Percentiles rank a stretch among this genome's conserved stretches.
These are phyloP conservation scores for Pichia norvegensis DNA, from an alignment of 1,139 yeast genomes.

Conservation along the genomic window DNA sequence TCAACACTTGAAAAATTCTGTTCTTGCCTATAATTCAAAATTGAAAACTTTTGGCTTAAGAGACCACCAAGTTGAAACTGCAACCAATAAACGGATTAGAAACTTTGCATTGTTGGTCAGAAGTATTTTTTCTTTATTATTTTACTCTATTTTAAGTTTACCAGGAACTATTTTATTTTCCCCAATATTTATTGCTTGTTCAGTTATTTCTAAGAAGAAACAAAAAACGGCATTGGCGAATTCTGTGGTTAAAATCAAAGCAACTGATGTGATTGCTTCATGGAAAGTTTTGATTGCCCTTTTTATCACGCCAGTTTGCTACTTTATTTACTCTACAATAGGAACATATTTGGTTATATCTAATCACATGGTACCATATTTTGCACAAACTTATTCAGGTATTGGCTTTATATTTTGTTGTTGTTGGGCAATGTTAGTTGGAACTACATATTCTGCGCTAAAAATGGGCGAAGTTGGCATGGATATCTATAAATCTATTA, in stretches of 20 bases:
- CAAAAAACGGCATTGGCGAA: conserved; percentile 55
- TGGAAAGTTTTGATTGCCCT: conserved; percentile 70
- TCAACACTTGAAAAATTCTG: conserved; percentile 42
- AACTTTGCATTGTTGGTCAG: conserved; percentile 33
- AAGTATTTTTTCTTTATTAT: conserved; percentile 33
- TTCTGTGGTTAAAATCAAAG: conserved; percentile 63
- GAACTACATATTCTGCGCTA: conserved; percentile 63
- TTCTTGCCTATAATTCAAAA: conserved; percentile 46
- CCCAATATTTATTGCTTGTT: conserved; percentile 57
- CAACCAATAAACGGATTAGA: conserved; percentile 34
- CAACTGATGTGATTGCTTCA: conserved; percentile 65
- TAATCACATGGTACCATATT: conserved; percentile 34
- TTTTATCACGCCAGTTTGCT: conserved; percentile 61
- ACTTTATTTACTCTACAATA: conserved; percentile 52
- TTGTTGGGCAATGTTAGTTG: conserved; percentile 42
- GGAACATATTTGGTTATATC: conserved; percentile 38
- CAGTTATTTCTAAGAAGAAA: conserved; percentile 47
- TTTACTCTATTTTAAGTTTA: conserved; percentile 41
- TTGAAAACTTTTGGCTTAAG: conserved; percentile 51
- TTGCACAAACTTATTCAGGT: conserved; percentile 29
- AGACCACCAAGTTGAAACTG: conserved; percentile 61
- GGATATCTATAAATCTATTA: conserved; percentile 60
- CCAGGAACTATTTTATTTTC: conserved; percentile 64
- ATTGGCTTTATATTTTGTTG: conserved; percentile 34
- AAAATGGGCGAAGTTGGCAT: conserved; percentile 69